Conservation (phyloP, 495 filamentous ascomycete genomes). For the Aspergillus carlsbadensis region DNA sequence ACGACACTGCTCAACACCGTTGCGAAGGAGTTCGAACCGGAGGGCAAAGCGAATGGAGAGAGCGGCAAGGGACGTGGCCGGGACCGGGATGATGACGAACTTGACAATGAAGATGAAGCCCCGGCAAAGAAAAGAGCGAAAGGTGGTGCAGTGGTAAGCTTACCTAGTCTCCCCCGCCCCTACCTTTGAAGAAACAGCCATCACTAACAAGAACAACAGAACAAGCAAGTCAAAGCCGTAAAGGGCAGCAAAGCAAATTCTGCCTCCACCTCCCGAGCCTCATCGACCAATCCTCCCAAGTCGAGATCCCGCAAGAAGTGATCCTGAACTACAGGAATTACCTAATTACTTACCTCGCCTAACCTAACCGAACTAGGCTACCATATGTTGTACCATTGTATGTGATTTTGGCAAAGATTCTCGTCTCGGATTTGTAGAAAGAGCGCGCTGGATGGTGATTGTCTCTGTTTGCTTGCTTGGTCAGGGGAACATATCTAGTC, state of each 20-base stretch:
- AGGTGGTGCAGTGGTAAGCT: slow-evolving; percentile 67
- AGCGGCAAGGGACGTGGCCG: slow-evolving; percentile 69
- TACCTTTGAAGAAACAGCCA: slow-evolving; percentile 2
- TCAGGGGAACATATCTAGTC: not conserved
- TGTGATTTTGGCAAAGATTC: slow-evolving; percentile 5
- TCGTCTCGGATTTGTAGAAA: not conserved
- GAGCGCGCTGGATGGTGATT: not conserved
- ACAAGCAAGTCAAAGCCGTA: slow-evolving; percentile 59
- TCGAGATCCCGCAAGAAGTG: slow-evolving; percentile 50
- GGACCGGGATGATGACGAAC: slow-evolving; percentile 73
- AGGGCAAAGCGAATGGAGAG: slow-evolving; percentile 59
- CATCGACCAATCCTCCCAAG: slow-evolving; percentile 47
- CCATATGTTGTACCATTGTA: slow-evolving; percentile 2
- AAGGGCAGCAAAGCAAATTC: slow-evolving; percentile 57
- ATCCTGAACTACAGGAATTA: not conserved
- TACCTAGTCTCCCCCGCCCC: no score
- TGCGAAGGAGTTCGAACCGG: slow-evolving; percentile 86
- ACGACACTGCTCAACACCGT: slow-evolving; percentile 93
- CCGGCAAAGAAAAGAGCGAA: slow-evolving; percentile 93
- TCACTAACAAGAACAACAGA: slow-evolving; percentile 37
- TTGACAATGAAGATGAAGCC: slow-evolving; percentile 68
- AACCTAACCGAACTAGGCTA: not conserved
- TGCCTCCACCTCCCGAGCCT: slow-evolving; percentile 55
- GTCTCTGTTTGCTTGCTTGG: not conserved
- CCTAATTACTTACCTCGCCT: not conserved